Conservation (phyloP, 164 flowering plant genomes). For the Macadamia tetraphylla region DNA sequence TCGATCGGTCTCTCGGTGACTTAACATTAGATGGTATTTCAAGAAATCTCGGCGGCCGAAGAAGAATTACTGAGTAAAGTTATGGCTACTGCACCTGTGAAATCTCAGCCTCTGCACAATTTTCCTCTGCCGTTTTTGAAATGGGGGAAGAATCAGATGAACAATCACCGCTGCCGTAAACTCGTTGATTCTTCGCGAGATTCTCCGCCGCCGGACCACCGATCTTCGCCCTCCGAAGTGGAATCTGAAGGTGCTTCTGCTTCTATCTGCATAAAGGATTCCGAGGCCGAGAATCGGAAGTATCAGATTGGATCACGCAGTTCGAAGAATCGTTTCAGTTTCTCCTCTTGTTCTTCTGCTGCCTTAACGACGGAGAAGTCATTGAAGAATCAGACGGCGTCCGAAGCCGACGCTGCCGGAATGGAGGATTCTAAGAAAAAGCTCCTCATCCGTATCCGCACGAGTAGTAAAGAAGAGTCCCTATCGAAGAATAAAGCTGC, state of each 20-base stretch:
- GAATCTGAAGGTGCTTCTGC: constrained; percentile 9
- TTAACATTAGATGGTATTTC: background rate
- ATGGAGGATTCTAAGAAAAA: background rate
- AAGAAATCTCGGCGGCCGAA: background rate
- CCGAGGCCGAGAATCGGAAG: constrained; percentile 2
- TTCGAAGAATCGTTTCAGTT: constrained; percentile 13
- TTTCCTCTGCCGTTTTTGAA: constrained; percentile 36
- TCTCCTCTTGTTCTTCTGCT: constrained; percentile 10
- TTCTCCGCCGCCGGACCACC: constrained; percentile 5
- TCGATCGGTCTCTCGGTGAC: too few species aligned
- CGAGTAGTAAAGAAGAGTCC: background rate
- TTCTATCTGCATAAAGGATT: background rate
- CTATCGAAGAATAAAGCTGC: background rate
- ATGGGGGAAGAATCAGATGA: constrained; percentile 39
- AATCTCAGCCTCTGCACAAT: constrained; percentile 52
- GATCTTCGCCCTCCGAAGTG: background rate
- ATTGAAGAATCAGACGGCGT: background rate
- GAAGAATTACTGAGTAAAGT: background rate
- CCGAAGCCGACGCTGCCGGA: background rate
- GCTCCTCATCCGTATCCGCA: background rate
- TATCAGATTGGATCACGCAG: constrained; percentile 20
- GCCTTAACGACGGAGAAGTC: background rate
- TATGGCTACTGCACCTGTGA: constrained; percentile 44
- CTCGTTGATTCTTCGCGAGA: constrained; percentile 6
- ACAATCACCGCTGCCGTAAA: constrained; percentile 18